Base-by-base conservation (phyloP, 371 early-diverging fungal genomes). In the Zopfochytrium polystomum region DNA sequence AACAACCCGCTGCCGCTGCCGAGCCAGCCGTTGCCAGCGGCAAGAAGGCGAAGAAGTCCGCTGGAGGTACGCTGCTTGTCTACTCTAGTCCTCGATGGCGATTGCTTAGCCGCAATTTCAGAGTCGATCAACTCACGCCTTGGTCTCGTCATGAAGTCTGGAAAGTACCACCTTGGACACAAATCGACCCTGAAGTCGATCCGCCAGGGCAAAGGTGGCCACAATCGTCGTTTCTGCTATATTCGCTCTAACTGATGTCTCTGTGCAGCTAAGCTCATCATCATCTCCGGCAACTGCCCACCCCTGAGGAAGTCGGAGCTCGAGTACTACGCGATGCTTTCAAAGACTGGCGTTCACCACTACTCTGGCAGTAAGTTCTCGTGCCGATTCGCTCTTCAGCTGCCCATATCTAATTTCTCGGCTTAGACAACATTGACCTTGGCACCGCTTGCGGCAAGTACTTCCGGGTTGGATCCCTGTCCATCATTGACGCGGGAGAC, bases 251-350 rank as follows among this genome's bases (percentile, higher is more conserved):
- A 26, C 27, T 32, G 11, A 50, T 46, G 4, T 23, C 46, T 47
- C 53, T 54, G 34, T 44, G 55, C 82, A 91, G 93, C 96, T 84
- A 96, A 95, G 90, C 86, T 96, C 73, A 85, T 98, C 79, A 88
- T 98, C 84, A 89, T 98, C 80, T 89, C 97, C 68, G 93, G 91
- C 74, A 98, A 98, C 92, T 92, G 93, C 85, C 97, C 97, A 67
- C 92, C 97, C 75, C 90, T 98, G 77, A 88, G 98, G 82, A 96
- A 96, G 88, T 93, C 94, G 62, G 98, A 98, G 88, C 88, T 98
- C 74, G 97, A 98, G 86, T 98, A 98, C 93, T 97, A 97, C 84
- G 98, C 98, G 80, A 98, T 98, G 98, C 87, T 98, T 78, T 91
- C 95, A 84, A 96, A 97, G 91, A 96, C 97, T 75, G 88, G 87